phyloP scores from a whole-genome alignment of 129 eudicot genomes.

The Lonicera japonica region DNA sequence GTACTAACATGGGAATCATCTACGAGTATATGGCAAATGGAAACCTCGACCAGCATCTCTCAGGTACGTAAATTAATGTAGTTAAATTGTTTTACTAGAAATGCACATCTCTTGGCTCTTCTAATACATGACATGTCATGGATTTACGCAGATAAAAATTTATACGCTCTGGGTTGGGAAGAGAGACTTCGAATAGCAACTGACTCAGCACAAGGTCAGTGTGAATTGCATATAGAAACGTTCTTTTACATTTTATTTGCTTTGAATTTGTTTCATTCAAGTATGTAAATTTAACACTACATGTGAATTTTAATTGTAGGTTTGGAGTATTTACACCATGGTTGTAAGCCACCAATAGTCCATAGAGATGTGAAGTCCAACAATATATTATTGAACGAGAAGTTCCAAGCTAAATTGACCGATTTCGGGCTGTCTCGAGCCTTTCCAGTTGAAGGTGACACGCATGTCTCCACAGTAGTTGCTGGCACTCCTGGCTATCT shows the following conservation, averaged over 20 bases:
- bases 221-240: neutral
- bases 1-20: slow-evolving; percentile 37
- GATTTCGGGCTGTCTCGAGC: slow-evolving; percentile 57
- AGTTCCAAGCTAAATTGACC: slow-evolving; percentile 49
- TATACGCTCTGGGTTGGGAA: slow-evolving; percentile 33
- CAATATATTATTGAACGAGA: slow-evolving; percentile 38
- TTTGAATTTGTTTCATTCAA: neutral
- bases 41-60: slow-evolving; percentile 34
- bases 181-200: slow-evolving; percentile 41
- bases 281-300: slow-evolving; percentile 4
- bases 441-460: slow-evolving; percentile 31
- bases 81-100: too few relatives aligned
- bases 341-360: slow-evolving; percentile 49
- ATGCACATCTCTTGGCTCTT: neutral
- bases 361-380: slow-evolving; percentile 53
- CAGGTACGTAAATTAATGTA: slow-evolving; percentile 26
- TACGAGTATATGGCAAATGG: slow-evolving; percentile 71
- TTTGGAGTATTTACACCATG: slow-evolving; percentile 56
- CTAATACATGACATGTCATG: neutral
- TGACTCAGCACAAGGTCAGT: slow-evolving; percentile 52
- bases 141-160: slow-evolving; percentile 14
- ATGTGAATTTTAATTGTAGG: slow-evolving; percentile 23
- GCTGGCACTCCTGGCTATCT: slow-evolving; percentile 58
- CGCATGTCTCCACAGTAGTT: slow-evolving; percentile 38
- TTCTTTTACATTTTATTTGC: neutral